Percentiles rank a stretch among this genome's conserved stretches.
Conservation (phyloP, 2,329 filamentous ascomycete species). For the Phyllosticta citriasiana region DNA sequence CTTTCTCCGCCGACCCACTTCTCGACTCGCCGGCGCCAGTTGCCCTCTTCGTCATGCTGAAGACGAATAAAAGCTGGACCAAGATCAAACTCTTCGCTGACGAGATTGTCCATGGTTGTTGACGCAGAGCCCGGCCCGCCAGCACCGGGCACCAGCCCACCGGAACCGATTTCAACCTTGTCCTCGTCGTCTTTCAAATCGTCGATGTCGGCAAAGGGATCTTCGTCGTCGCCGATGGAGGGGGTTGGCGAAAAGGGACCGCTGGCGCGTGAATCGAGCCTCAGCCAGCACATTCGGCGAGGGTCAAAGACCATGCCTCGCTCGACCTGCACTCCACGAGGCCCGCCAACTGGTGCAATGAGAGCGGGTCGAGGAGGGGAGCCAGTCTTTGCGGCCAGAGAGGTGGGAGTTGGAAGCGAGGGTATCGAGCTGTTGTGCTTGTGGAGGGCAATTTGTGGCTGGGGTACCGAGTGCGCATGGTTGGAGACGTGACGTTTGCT, state of each 20-base stretch:
- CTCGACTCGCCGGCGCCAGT: constrained; percentile 81
- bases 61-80: constrained; percentile 85
- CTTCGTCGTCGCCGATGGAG: constrained; percentile 75
- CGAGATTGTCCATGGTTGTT: constrained; percentile 27
- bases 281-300: constrained; percentile 95
- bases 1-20: constrained; percentile 54
- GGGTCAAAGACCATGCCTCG: constrained; percentile 99
- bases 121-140: constrained; percentile 1
- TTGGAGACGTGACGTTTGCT: constrained; percentile 26
- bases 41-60: constrained; percentile 82
- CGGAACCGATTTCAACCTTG: constrained; percentile 16
- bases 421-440: constrained; percentile 21
- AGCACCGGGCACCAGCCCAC: neutral
- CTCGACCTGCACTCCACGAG: constrained; percentile 83
- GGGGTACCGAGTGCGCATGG: constrained; percentile 18
- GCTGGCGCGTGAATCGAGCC: constrained; percentile 40
- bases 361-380: constrained; percentile 57
- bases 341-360: constrained; percentile 75
- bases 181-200: constrained; percentile 64
- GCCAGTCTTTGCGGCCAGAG: constrained; percentile 14
- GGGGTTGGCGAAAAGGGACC: constrained; percentile 39
- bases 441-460: constrained; percentile 14
- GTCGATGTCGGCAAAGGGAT: constrained; percentile 90
- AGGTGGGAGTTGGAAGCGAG: constrained; percentile 20
- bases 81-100: constrained; percentile 95